Percentiles rank a stretch among this genome's conserved stretches.
Evolutionary conservation across 129 eudicot species (phyloP).

Genomic region (Gnaphalium uliginosum): DNA sequence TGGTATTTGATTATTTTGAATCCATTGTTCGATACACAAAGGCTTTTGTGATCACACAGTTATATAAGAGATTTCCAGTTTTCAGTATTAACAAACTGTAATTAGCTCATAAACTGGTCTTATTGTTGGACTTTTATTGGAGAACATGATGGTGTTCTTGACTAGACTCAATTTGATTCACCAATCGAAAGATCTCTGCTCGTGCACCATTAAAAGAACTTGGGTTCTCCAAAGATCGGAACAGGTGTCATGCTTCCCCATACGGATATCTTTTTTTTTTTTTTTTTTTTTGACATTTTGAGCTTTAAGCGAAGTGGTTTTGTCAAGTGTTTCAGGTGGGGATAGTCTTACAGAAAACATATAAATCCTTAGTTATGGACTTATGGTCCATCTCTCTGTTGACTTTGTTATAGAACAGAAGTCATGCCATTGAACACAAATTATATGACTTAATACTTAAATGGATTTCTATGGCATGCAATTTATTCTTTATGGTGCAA

Average conservation of each 20-base stretch:
- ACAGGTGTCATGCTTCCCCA: neutral
- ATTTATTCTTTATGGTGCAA: constrained; percentile 20
- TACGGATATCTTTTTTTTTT: too few species aligned
- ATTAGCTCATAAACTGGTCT: neutral
- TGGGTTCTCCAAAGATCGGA: constrained; percentile 1
- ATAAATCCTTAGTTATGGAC: neutral
- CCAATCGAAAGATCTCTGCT: neutral
- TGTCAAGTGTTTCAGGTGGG: neutral
- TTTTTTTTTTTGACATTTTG: neutral
- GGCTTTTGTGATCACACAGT: neutral
- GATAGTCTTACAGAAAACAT: neutral
- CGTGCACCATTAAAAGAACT: neutral
- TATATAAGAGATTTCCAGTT: neutral
- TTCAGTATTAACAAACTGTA: neutral
- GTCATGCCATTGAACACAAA: constrained; percentile 1
- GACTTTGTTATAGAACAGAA: constrained; percentile 11
- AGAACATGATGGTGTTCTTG: neutral
- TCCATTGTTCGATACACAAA: neutral
- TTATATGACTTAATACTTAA: neutral
- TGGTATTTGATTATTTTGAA: constrained; percentile 8
- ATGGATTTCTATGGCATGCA: constrained; percentile 4
- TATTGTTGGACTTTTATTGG: neutral
- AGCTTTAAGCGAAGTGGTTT: neutral
- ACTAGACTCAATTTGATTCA: neutral
- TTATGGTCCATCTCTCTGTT: constrained; percentile 6